Evolutionary conservation across 306 rosid species (phyloP).

Genomic region (Gynostemma pentaphyllum): DNA sequence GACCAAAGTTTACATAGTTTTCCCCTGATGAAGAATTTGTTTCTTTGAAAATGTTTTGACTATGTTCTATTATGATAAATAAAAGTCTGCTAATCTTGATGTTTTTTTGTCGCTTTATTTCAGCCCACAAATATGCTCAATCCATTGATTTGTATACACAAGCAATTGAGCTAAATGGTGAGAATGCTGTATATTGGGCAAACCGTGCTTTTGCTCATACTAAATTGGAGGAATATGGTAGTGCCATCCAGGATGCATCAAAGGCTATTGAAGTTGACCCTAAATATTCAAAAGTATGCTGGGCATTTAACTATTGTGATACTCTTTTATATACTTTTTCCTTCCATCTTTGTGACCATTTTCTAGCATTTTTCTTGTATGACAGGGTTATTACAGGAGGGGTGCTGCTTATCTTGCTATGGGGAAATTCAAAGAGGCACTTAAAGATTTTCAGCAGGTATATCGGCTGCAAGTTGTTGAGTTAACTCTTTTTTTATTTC

Average conservation of each 20-base stretch:
- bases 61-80: background rate
- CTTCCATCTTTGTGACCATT: background rate
- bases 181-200: slow-evolving; percentile 87
- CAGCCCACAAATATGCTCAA: slow-evolving; percentile 81
- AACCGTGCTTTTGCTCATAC: slow-evolving; percentile 95
- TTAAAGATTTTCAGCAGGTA: slow-evolving; percentile 99
- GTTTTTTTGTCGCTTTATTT: slow-evolving; percentile 16
- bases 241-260: slow-evolving; percentile 95
- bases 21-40: background rate
- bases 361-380: slow-evolving; percentile 15
- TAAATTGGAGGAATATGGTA: slow-evolving; percentile 90
- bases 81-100: background rate
- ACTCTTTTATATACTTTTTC: background rate
- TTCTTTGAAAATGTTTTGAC: background rate
- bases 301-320: background rate
- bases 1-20: background rate
- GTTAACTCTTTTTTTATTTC: background rate
- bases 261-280: slow-evolving; percentile 88
- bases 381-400: slow-evolving; percentile 91
- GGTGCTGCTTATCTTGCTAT: slow-evolving; percentile 92
- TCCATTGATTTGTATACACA: slow-evolving; percentile 82
- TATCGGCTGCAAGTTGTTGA: background rate
- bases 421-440: slow-evolving; percentile 95
- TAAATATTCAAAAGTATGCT: slow-evolving; percentile 75
- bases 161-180: slow-evolving; percentile 65